Evolutionary conservation across 768 basidiomycete genomes (phyloP).

Genomic region (Pilatotrama ljubarskyi): DNA sequence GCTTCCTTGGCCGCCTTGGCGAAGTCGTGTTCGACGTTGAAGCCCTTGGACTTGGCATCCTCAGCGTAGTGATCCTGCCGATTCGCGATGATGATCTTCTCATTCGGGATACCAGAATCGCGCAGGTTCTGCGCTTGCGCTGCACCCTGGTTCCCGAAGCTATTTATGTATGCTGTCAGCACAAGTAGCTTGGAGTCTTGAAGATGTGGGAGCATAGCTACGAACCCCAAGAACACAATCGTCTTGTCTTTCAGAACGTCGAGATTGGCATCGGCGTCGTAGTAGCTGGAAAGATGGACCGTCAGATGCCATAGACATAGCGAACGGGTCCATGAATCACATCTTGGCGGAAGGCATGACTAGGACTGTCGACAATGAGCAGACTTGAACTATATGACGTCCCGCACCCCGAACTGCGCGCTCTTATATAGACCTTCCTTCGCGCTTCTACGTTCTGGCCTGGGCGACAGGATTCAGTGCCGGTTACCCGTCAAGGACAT

Average conservation of each 20-base stretch:
- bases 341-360: constrained; percentile 48
- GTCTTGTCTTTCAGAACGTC: constrained; percentile 46
- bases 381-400: not conserved
- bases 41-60: constrained; percentile 56
- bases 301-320: not conserved
- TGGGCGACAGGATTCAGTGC: not conserved
- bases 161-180: constrained; percentile 20
- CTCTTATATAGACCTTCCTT: constrained; percentile 8
- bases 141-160: constrained; percentile 67
- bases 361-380: not conserved
- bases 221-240: constrained; percentile 62
- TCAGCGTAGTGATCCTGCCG: constrained; percentile 57
- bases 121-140: constrained; percentile 67
- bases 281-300: constrained; percentile 41
- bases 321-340: constrained; percentile 36
- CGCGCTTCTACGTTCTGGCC: constrained; percentile 12
- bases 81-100: constrained; percentile 61
- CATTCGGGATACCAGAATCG: constrained; percentile 62
- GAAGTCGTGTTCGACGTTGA: constrained; percentile 58
- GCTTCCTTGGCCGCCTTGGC: constrained; percentile 54
- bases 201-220: not conserved
- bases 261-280: constrained; percentile 62
- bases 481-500: not conserved
- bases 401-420: not conserved
- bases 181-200: too few species aligned